Base-by-base conservation (phyloP, 352 stramenopile genomes). In the Aphanomyces cochlioides region DNA sequence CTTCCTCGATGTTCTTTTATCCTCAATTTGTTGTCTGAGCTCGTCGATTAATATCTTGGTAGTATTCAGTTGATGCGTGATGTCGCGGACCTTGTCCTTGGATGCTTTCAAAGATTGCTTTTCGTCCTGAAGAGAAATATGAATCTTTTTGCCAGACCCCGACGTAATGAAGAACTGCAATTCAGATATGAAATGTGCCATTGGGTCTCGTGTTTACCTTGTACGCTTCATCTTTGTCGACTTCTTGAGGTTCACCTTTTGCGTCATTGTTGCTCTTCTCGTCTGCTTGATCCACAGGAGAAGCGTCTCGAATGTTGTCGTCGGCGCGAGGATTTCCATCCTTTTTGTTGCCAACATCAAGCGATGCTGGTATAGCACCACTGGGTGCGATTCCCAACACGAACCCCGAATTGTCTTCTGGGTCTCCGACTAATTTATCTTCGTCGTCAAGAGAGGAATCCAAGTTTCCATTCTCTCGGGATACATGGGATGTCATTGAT, bases 31-130 rank as follows among this genome's bases (percentile, higher is more conserved):
- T 5, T 67, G 48, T 41, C 84, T 78, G 38, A 83, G 72, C 2
- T 77, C 63, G 60, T 97, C 88, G 50, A 96, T 96, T 53, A 84
- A 75, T 4, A 67, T 48, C 63, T 97, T 98, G 36, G 81, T 78
- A 5, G 69, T 77, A 66, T 97, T 96, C n/a, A 96, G 72, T 15
- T 85, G 77, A 15, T 59, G 76, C 17, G 85, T 84, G 15, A 95
- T 71, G 59, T 92, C 78, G 47, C 92, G 90, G 13, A 89, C 78
- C 5, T 81, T 83, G 40, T 90, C 82, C 58, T 91, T 92, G 2
- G 76, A 73, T 56, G 89, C 84, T 48, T 89, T 85, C 0, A 92
- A 66, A 56, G 88, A 84, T 61, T 85, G 78, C 66, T 97, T 96
- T 38, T 89, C 84, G 7, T 85, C 78, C 28, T 89, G 79, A 4